Evolutionary conservation across 306 rosid genomes (phyloP), one percentile per base, ranked within the genome.

Genomic region (Amphicarpaea edgeworthii): DNA sequence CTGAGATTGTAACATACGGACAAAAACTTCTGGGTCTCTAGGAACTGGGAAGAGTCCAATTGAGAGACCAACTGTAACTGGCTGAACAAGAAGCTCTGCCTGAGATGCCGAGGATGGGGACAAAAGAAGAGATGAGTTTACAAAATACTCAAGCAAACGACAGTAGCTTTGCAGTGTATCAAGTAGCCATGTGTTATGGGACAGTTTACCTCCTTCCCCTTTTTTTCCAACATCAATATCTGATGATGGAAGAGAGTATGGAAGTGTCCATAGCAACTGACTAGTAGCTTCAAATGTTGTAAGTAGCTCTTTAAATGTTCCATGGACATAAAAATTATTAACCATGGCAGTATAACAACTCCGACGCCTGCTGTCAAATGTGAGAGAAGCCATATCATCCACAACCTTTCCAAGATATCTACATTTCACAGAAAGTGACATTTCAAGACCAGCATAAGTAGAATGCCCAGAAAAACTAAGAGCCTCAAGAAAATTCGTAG

Each of bases 281-380:
- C 99, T 92, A 65, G 99, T 96, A 85, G 99, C 99, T 84, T 90
- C 96, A 77, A 90, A 96, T 57, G 99, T 96, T 64, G 93, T 90
- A 45, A 96, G 89, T 50, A 96, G 81, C 84, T 92, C 98, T 85
- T 90, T 92, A 82, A 96, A 90, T 61, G 98, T 90, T 67, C 97
- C 98, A 41, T 93, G 92, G 68, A 89, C 99, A 89, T 96, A 96
- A 76, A 96, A 96, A 80, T 93, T 84, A 81, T 96, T 96, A 53
- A 96, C 84, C 91, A 93, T 92, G 30, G 91, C 88, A 71, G 89
- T 72, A 83, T 89, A 86, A 77, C 98, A 96, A 84, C 94, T 88
- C 3, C 93, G 96, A 12, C 97, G 90, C 80, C 99, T 84, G 78
- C 87, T 88, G 81, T 93, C 97, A 87, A 89, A 92, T 75, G 89